A percentile compares a stretch with the other conserved stretches of the same genome.
Evolutionary conservation across 75 land plant genomes (phyloP).

Genomic region (Selaginella tamariscina): DNA sequence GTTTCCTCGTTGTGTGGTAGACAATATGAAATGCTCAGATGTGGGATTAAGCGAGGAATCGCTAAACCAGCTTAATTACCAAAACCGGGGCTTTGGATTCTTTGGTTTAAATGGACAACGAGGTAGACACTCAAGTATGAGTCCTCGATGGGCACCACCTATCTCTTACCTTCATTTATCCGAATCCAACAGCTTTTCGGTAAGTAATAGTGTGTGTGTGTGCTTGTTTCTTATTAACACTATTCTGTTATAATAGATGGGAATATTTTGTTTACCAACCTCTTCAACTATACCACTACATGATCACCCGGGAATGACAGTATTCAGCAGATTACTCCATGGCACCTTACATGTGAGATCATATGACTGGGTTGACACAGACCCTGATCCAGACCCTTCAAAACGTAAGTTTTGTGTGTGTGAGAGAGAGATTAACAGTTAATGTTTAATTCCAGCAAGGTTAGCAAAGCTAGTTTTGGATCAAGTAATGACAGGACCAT

Average conservation of each 20-base stretch:
- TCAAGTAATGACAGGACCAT: conserved; percentile 55
- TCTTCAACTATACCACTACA: conserved; percentile 88
- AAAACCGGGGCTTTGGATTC: conserved; percentile 75
- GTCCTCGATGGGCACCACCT: conserved; percentile 74
- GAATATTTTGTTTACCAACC: conserved; percentile 74
- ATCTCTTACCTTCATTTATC: conserved; percentile 70
- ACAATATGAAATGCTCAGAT: conserved; percentile 53
- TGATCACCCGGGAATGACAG: conserved; percentile 90
- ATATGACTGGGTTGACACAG: conserved; percentile 73
- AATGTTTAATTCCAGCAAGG: conserved; percentile 46
- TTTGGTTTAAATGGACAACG: conserved; percentile 40
- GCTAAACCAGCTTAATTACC: conserved; percentile 40
- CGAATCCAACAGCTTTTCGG: conserved; percentile 69
- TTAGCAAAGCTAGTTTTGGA: conserved; percentile 70
- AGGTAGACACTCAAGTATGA: conserved; percentile 45
- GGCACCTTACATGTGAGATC: conserved; percentile 83
- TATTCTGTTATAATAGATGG: conserved; percentile 42
- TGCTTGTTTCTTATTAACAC: background rate
- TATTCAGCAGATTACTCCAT: conserved; percentile 81
- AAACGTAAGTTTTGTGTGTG: conserved; percentile 19
- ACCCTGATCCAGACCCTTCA: conserved; percentile 17
- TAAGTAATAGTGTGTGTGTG: conserved; percentile 26
- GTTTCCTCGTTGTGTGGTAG: conserved; percentile 25
- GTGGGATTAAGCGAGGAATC: conserved; percentile 60
- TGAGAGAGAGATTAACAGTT: too few species aligned